Evolutionary conservation across 1,139 yeast genomes (phyloP).

Genomic region (Sugiyamaella pinicola): DNA sequence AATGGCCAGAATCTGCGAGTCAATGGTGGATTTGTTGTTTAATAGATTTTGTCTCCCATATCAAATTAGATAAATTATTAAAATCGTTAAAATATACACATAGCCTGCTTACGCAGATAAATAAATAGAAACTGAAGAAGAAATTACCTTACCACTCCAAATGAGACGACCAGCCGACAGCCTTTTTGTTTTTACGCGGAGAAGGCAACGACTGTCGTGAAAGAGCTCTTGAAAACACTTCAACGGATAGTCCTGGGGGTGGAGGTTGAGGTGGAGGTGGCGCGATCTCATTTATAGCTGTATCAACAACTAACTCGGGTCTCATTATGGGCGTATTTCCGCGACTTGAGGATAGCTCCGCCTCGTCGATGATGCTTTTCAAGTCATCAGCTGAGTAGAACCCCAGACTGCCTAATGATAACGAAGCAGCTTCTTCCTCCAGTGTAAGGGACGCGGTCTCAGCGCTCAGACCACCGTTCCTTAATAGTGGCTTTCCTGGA

Average conservation of each 20-base stretch:
- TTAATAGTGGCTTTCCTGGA: conserved; percentile 27
- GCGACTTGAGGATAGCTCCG: not conserved
- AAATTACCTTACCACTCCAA: conserved; percentile 18
- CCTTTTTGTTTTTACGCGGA: conserved; percentile 11
- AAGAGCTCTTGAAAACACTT: conserved; percentile 2
- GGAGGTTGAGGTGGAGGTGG: not conserved
- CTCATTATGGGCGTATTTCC: not conserved
- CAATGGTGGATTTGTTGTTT: conserved; percentile 33
- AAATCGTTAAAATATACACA: conserved; percentile 4
- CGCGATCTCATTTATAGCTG: not conserved
- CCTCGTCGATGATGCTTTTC: conserved; percentile 3
- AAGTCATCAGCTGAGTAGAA: conserved; percentile 34
- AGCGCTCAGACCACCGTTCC: conserved; percentile 1
- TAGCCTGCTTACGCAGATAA: not conserved
- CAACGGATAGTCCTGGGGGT: conserved; percentile 2
- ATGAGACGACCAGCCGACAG: conserved; percentile 13
- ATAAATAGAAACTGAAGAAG: conserved; percentile 2
- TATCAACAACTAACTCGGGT: not conserved
- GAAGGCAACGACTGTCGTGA: conserved; percentile 3
- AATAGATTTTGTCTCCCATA: too few relatives aligned
- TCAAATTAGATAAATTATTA: not conserved
- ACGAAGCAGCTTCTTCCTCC: not conserved
- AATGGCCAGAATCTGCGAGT: conserved; percentile 33
- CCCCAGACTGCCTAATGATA: conserved; percentile 22
- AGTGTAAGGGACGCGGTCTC: not conserved